Evolutionary conservation across 441 rosid species (phyloP), one percentile per base, ranked within the genome.

Genomic region (Euphorbia celastroides): DNA sequence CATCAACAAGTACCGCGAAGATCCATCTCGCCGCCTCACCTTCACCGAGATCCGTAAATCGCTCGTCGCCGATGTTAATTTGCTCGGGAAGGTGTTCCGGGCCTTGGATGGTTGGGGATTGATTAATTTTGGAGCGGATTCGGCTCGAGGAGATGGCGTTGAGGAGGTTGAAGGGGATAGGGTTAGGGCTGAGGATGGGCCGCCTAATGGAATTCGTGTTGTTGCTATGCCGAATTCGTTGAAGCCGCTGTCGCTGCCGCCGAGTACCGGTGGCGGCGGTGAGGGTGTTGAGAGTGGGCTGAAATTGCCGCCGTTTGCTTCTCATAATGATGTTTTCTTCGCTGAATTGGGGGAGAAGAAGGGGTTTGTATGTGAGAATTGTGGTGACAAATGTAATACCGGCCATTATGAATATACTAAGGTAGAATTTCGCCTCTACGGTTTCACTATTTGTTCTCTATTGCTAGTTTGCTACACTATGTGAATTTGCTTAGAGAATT

Each of bases 1-100:
- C 48, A 92, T 94, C 84, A 91, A 80, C 65, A 92, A 88, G 80
- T 89, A 78, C 80, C 79, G 99, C 51, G 96, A 92, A 60, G 93
- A 89, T 65, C 84, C 97, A 66, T 76, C 86, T 2, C 66, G 84
- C 62, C 78, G 77, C 65, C 85, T 94, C 55, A 81, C 90, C 14
- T 94, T 92, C 85, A 88, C 97, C 8, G 83, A 88, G 34, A 72
- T 89, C 57, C 91, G 97, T 19, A 92, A 88, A 70, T 83, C 81
- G 12, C 85, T 89, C n/a, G 82, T 94, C 23, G 97, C 96, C 50
- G 97, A 94, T 73, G 97, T 91, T 76, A 78, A 75, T 64, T 77
- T 94, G 76, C 89, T 89, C 50, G 84, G 57, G 13, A 94, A 89
- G 80, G 89, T 89, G 12, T 94, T 92, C 70, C 74, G 67, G 56